These are phyloP conservation scores for Pythium chondricola DNA, from an alignment of 352 stramenopile species.

Conservation along the genomic window DNA sequence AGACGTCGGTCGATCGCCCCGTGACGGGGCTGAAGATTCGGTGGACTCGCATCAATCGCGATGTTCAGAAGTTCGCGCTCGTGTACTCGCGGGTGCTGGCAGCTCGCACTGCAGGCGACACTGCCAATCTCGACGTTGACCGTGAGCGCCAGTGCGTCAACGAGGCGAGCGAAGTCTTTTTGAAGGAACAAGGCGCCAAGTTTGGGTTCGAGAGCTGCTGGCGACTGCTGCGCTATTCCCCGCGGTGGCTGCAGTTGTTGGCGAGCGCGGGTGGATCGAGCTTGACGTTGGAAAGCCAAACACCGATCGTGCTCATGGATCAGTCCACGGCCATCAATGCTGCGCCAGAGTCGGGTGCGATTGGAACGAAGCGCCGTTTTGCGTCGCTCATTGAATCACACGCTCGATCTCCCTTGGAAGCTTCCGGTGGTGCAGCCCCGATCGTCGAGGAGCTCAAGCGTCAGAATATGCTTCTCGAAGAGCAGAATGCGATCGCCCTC, in stretches of 20 bases:
- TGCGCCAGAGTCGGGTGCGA: too few species aligned
- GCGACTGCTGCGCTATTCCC: slow-evolving; percentile 54
- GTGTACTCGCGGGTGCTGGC: slow-evolving; percentile 37
- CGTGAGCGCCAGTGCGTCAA: slow-evolving; percentile 49
- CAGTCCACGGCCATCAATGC: slow-evolving; percentile 6
- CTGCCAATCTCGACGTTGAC: slow-evolving; percentile 12
- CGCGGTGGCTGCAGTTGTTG: slow-evolving; percentile 60
- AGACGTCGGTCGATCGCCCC: slow-evolving; percentile 49
- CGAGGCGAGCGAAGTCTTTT: slow-evolving; percentile 42
- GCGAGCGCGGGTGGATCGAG: slow-evolving; percentile 30
- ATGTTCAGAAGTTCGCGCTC: slow-evolving; percentile 65
- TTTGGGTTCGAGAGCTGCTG: slow-evolving; percentile 70
- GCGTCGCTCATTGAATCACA: slow-evolving; percentile 18
- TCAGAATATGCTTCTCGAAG: slow-evolving; percentile 63
- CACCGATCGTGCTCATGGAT: slow-evolving; percentile 2
- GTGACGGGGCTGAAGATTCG: slow-evolving; percentile 75
- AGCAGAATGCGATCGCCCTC: slow-evolving; percentile 66
- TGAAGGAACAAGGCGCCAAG: slow-evolving; percentile 42
- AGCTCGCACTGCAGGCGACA: neutral
- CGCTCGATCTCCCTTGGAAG: slow-evolving; percentile 12
- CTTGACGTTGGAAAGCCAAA: neutral
- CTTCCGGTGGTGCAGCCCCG: slow-evolving; percentile 23
- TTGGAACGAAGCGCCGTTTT: slow-evolving; percentile 20
- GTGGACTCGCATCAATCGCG: slow-evolving; percentile 75
- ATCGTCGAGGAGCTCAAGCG: slow-evolving; percentile 49